Evolutionary conservation across 495 filamentous ascomycete species (phyloP), one percentile per base, ranked within the genome.

Genomic region (Aspergillus diversus): DNA sequence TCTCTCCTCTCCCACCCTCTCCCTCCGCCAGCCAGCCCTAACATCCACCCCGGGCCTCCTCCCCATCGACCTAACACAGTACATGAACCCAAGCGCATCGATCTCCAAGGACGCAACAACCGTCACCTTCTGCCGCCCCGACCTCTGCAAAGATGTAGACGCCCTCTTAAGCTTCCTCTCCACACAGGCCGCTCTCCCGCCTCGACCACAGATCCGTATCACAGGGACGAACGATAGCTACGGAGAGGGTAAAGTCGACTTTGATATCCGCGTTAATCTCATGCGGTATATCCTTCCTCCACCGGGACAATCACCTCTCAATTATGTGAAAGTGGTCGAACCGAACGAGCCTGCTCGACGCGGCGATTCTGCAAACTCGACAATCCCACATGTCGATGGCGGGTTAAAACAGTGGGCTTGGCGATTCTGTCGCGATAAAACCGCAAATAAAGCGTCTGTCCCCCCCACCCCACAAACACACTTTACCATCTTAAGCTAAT

Each of bases 361-460:
- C 6, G 11, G 16, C 6, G 15, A 27, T 17, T 50, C n/a, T 7
- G 9, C 47, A n/a, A 49, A 8, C 16, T 17, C 47, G n/a, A 31
- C 47, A 0, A 12, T 31, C 27, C 47, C 47, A 0, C n/a, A 27
- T 16, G 21, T 50, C 3, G 47, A 50, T 17, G n/a, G 2, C 7
- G 47, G 47, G 1, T 50, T 50, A 12, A 50, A 50, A 27, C 5
- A 50, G 11, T 50, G 47, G 47, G 47, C 5, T n/a, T 31, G 47
- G n/a, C 47, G 47, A 27, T 50, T 50, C 47, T 50, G 47, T 50
- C 47, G 47, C 21, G 47, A 50, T 50, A 50, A 50, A 50, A 50
- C 47, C 4, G 3, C 47, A 17, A 50, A 27, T 27, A 50, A 50
- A 31, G 47, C 47, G 47, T 50, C 3, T 1, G n/a, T 50, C 47